Percentiles rank a stretch among this genome's conserved stretches.
phyloP scores from a whole-genome alignment of 805 yeast species.

The Saturnispora quitensis region DNA sequence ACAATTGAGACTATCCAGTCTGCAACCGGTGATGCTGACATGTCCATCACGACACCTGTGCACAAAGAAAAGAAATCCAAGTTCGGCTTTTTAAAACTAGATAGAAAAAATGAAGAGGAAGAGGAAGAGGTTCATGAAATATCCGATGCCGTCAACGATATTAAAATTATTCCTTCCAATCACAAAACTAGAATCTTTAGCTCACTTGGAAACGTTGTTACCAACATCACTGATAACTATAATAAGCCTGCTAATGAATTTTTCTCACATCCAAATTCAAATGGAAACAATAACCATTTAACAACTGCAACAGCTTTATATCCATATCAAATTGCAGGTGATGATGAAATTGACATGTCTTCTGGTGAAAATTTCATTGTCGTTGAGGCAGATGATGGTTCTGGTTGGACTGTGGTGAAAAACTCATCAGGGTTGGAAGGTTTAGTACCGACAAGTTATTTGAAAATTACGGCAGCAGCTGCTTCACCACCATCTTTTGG shows the following conservation, averaged over 20 bases:
- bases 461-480: slow-evolving; percentile 34
- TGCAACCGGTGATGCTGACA: slow-evolving; percentile 68
- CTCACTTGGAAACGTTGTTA: slow-evolving; percentile 15
- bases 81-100: slow-evolving; percentile 26
- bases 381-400: slow-evolving; percentile 68
- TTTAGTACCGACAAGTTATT: slow-evolving; percentile 76
- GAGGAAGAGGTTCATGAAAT: slow-evolving; percentile 22
- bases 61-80: slow-evolving; percentile 53
- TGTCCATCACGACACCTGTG: slow-evolving; percentile 45
- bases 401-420: slow-evolving; percentile 81
- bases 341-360: slow-evolving; percentile 59
- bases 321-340: slow-evolving; percentile 56
- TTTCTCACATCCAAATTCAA: not conserved
- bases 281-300: not conserved
- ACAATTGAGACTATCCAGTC: slow-evolving; percentile 84
- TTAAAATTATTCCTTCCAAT: slow-evolving; percentile 14
- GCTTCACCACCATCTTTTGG: slow-evolving; percentile 8
- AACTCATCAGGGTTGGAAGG: slow-evolving; percentile 46
- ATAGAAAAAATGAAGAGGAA: slow-evolving; percentile 13
- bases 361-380: slow-evolving; percentile 57
- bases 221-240: slow-evolving; percentile 10
- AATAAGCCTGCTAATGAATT: slow-evolving; percentile 9
- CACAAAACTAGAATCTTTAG: slow-evolving; percentile 23
- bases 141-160: slow-evolving; percentile 22
- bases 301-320: slow-evolving; percentile 43